A percentile compares a stretch with the other conserved stretches of the same genome.
Evolutionary conservation across 768 basidiomycete species (phyloP).

Genomic region (Inosperma sp.): DNA sequence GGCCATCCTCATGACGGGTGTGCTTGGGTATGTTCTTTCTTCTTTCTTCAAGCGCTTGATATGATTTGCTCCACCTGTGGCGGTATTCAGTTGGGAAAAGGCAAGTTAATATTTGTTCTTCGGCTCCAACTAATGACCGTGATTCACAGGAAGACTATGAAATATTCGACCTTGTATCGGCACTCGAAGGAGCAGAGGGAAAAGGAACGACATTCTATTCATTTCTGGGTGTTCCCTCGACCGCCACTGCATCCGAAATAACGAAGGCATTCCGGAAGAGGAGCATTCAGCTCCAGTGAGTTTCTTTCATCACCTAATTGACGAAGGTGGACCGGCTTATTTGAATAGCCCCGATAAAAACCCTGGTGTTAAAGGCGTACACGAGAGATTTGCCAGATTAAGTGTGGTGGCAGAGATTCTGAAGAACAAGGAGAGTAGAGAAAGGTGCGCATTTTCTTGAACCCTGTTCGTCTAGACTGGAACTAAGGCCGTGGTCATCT

Average conservation of each 20-base stretch:
- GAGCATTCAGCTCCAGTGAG: constrained; percentile 86
- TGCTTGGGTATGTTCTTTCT: constrained; percentile 51
- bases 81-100: constrained; percentile 62
- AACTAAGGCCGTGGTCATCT: background rate
- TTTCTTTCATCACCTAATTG: constrained; percentile 13
- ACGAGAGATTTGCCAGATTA: constrained; percentile 88
- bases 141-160: constrained; percentile 83
- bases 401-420: constrained; percentile 83
- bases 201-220: constrained; percentile 96
- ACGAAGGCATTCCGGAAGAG: constrained; percentile 88
- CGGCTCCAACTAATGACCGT: background rate
- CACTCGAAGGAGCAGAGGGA: constrained; percentile 78
- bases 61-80: constrained; percentile 7
- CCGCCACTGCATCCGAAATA: constrained; percentile 73
- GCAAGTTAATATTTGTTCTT: constrained; percentile 25
- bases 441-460: constrained; percentile 49
- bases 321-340: no score
- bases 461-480: background rate
- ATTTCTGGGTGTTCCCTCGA: constrained; percentile 76
- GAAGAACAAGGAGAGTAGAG: constrained; percentile 66
- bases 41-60: background rate
- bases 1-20: constrained; percentile 48
- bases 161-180: constrained; percentile 90
- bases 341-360: constrained; percentile 95
- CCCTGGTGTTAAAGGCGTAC: constrained; percentile 71